Evolutionary conservation across 116 monocot species (phyloP), one percentile per base, ranked within the genome.

Genomic region (Thalassia testudinum): DNA sequence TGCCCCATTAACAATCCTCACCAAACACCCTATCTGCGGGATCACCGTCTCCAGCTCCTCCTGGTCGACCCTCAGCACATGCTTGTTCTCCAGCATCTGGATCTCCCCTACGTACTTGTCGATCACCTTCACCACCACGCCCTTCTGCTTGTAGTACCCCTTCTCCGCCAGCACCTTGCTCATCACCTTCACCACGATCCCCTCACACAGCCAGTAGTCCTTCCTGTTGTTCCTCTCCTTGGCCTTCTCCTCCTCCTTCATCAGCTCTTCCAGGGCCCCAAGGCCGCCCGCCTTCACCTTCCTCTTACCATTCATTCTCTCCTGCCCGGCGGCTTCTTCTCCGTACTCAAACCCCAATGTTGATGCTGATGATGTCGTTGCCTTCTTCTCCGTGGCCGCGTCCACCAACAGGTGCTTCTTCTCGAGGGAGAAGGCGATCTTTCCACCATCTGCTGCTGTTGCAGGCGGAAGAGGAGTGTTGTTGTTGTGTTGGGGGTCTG

Each of bases 1-100:
- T 13, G 87, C 93, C 27, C 93, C 93, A 69, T 93, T 93, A 1
- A 93, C 93, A 45, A 93, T 81, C 73, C 68, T 75, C n/a, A 93
- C 80, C 44, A 78, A 44, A 12, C 87, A 80, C 12, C 87, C 93
- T 64, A 93, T 83, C 58, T 87, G 87, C 0, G 84, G 87, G 49
- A 93, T 87, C 50, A 93, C 83, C 0, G 87, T 93, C 75, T 93
- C 93, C 52, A 93, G 66, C 66, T 87, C 87, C 42, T 83, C 78
- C 68, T 87, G 93, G 56, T 93, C 93, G 7, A 93, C 66, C 54
- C 87, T 78, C 24, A 83, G 57, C 42, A 80, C 55, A 64, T 93
- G 93, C 62, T 93, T 93, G n/a, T 64, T 83, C 66, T 83, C 93
- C 68, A 84, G 37, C 83, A 87, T 93, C 67, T 83, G 72, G 37